Evolutionary conservation across 305 asterid species (phyloP), one percentile per base, ranked within the genome.

Genomic region (Caryopteris hybrid): DNA sequence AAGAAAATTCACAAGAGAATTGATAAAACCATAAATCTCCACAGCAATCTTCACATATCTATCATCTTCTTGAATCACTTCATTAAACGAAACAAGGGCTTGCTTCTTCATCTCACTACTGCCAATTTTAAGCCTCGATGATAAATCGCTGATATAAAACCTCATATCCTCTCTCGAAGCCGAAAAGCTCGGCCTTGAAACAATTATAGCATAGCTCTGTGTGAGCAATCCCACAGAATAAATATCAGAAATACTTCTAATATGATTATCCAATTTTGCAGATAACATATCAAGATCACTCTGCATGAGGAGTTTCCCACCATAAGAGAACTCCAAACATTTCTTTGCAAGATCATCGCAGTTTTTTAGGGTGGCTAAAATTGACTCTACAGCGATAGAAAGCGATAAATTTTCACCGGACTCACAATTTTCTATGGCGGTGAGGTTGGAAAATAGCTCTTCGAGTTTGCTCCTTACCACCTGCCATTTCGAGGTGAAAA

Each of bases 281-380:
- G 86, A 78, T 0, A 85, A 38, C 52, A 86, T 72, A 65, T 91
- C 96, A 38, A 91, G 92, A 83, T 91, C 92, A 71, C 99, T 93
- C 68, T 88, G 91, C 96, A 87, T 93, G 62, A 78, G 95, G 20
- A 93, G 83, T 81, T 93, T 93, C 60, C 99, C 96, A 55, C 84
- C 65, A 47, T 79, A 91, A 8, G 97, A 83, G 18, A 69, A 61
- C 6, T 82, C 84, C 63, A 82, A 54, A 29, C 99, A 93, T 68
- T 75, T 60, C 36, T 29, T 55, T 0, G 90, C 88, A 36, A 86
- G 90, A 7, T 76, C 82, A 17, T 78, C 73, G 71, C 95, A 85
- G 21, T 50, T 65, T 22, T 66, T 52, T 6, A 93, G 80, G 0
- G 95, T 86, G 2, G 60, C 71, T 9, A 45, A 47, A 68, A 93